These are phyloP conservation scores for Trichoderma sp. DNA, from an alignment of 2,329 filamentous ascomycete genomes.

Conservation along the genomic window DNA sequence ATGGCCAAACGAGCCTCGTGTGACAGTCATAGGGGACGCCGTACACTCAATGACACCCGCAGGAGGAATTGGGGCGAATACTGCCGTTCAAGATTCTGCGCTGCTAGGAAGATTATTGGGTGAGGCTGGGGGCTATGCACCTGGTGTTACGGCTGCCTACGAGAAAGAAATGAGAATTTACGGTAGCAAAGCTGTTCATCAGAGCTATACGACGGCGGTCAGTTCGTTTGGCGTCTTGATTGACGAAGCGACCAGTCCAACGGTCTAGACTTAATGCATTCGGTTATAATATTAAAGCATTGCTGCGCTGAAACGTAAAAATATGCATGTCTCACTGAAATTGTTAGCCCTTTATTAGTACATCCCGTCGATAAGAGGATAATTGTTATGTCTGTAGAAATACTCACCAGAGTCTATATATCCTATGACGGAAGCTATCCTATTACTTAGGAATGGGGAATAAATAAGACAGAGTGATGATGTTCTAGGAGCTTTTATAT, in stretches of 20 bases:
- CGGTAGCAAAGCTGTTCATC: constrained; percentile 52
- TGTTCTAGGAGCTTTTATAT: too few species aligned
- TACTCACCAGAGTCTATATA: too few species aligned
- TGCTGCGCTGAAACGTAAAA: neutral
- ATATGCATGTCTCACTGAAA: too few species aligned
- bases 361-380: too few species aligned
- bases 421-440: too few species aligned
- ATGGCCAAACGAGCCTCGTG: constrained; percentile 57
- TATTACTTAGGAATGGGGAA: too few species aligned
- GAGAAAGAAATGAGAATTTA: constrained; percentile 62
- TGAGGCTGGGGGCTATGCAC: constrained; percentile 52
- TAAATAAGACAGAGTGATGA: too few species aligned
- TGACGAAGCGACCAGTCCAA: constrained; percentile 36
- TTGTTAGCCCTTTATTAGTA: too few species aligned
- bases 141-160: constrained; percentile 55
- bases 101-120: constrained; percentile 50
- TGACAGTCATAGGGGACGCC: constrained; percentile 58
- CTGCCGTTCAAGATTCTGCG: constrained; percentile 53
- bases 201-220: constrained; percentile 50
- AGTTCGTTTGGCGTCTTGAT: constrained; percentile 45
- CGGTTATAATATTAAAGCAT: neutral
- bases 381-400: too few species aligned
- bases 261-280: neutral
- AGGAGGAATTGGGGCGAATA: constrained; percentile 56
- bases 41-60: constrained; percentile 58